Base-by-base conservation (phyloP, 495 filamentous ascomycete species). In the Daldinia concentrica region DNA sequence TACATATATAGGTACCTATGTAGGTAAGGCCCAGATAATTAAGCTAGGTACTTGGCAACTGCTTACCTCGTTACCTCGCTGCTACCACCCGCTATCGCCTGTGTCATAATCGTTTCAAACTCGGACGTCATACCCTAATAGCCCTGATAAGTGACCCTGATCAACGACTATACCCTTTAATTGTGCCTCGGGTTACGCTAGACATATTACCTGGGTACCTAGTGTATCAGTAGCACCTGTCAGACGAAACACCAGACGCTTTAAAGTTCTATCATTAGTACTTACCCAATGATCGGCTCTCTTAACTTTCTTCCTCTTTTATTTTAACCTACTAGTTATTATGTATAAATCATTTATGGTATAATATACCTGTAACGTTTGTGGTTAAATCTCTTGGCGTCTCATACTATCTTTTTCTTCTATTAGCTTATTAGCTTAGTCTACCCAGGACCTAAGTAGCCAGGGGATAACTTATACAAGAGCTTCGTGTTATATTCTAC, bases 51-150 rank as follows among this genome's bases (percentile, higher is more conserved):
- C 43, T 30, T 39, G 39, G 37, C 26, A 48, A 56, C 50, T 19
- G 48, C 45, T 27, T n/a, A 12, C 32, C n/a, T 54, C 4, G 45
- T 11, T 54, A 22, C 43, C 26, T 54, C 50, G 50, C 24, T 54
- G 26, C 14, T 54, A 54, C 50, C 50, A 54, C 24, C 29, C 48
- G 56, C 37, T 24, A 56, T 32, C 43, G n/a, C 29, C 66, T 73
- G 70, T 73, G 43, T 69, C 70, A 73, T 69, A 29, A 59, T 58
- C 17, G 70, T 73, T 73, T 73, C 70, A 69, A 34, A 50, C 32
- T 58, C 34, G 62, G 62, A 27, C 65, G 62, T 58, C 41, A 58
- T 69, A 69, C 62, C 70, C 60, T 54, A 57, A 68, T 68, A 24
- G 43, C 60, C 68, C 64, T 57, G 48, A 68, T 41, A 34, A 6